A percentile compares a stretch with the other conserved stretches of the same genome.
Conservation (phyloP, 805 yeast species). For the Yarrowia divulgata region DNA sequence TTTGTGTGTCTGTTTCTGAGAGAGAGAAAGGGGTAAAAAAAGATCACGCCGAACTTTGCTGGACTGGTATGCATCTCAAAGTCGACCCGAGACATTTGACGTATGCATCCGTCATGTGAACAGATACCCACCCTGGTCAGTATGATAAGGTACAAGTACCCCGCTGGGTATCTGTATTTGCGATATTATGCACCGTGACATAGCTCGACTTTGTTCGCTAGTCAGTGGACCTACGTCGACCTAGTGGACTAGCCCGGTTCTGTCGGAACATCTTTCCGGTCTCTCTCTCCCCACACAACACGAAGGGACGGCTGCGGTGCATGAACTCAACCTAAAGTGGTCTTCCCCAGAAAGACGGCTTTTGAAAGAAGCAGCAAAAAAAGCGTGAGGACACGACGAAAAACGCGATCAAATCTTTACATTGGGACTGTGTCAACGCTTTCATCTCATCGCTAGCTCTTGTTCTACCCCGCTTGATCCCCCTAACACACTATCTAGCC, state of each 20-base stretch:
- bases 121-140: not conserved
- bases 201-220: not conserved
- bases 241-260: not conserved
- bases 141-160: not conserved
- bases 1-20: too few species aligned
- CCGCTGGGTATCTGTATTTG: not conserved
- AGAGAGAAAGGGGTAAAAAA: not conserved
- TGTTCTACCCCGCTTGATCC: too few species aligned
- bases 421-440: too few species aligned
- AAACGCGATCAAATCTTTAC: too few species aligned
- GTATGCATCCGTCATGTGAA: constrained; percentile 6
- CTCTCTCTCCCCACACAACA: constrained; percentile 11
- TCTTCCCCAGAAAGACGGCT: too few species aligned
- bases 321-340: constrained; percentile 4
- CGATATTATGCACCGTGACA: not conserved
- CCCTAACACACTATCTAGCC: too few species aligned
- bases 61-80: constrained; percentile 5
- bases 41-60: constrained; percentile 3
- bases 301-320: constrained; percentile 13
- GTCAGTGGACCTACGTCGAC: not conserved
- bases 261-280: constrained; percentile 2
- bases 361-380: too few species aligned
- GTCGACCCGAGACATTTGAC: not conserved
- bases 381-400: too few species aligned
- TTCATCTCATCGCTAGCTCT: too few species aligned